These are phyloP conservation scores for Inga oerstediana DNA, from an alignment of 306 rosid genomes.

Conservation along the genomic window DNA sequence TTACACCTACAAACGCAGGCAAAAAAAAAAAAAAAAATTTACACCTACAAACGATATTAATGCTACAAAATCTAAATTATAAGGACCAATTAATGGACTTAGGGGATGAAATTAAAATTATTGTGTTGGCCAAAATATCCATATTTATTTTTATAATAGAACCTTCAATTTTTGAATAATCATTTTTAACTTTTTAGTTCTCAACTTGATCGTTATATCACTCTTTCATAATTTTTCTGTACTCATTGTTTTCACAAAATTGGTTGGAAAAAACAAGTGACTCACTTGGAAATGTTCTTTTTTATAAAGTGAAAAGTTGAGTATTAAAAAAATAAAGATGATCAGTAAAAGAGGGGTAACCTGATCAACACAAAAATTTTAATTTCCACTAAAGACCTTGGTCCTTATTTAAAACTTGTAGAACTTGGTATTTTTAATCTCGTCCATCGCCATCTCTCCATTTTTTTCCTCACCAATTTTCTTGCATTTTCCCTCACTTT, in stretches of 20 bases:
- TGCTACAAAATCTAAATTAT: neutral
- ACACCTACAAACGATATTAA: too few relatives aligned
- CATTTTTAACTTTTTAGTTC: too few relatives aligned
- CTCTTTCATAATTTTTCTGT: neutral
- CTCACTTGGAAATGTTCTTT: too few relatives aligned
- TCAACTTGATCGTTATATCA: neutral
- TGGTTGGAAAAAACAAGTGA: too few relatives aligned
- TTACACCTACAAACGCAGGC: too few relatives aligned
- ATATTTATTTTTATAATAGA: too few relatives aligned
- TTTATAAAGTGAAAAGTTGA: neutral
- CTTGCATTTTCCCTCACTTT: neutral
- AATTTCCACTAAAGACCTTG: neutral
- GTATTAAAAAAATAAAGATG: neutral
- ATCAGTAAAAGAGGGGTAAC: neutral
- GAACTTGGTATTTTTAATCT: neutral
- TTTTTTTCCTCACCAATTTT: neutral
- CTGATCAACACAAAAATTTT: neutral
- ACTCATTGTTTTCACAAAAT: neutral
- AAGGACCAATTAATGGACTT: neutral
- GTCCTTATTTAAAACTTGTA: too few relatives aligned
- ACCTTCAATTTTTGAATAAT: too few relatives aligned
- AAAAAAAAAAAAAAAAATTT: too few relatives aligned
- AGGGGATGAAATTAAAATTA: neutral
- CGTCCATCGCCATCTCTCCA: neutral
- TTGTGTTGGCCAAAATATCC: neutral